phyloP scores from a whole-genome alignment of 495 filamentous ascomycete species.

The Cercophora scortea region DNA sequence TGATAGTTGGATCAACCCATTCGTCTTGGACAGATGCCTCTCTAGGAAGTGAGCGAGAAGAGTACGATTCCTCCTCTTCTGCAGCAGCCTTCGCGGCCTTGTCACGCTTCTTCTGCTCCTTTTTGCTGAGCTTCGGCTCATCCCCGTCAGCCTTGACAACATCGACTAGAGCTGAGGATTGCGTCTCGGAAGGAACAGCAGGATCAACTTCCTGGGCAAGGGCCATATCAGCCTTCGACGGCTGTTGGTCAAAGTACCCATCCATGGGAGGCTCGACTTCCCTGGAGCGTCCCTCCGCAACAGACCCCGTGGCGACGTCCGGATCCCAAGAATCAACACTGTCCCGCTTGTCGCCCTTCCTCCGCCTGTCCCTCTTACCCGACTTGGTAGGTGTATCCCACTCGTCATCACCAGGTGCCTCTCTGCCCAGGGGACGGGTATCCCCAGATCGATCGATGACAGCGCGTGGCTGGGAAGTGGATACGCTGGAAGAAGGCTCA shows the following conservation, averaged over 20 bases:
- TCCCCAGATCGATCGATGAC: slow-evolving; percentile 12
- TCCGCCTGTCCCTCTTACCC: slow-evolving; percentile 1
- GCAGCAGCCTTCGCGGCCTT: neutral
- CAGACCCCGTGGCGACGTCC: neutral
- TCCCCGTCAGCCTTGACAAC: neutral
- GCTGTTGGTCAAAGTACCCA: neutral
- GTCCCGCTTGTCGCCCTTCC: neutral
- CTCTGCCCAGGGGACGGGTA: slow-evolving; percentile 9
- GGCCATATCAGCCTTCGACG: too few relatives aligned
- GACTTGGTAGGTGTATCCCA: slow-evolving; percentile 9
- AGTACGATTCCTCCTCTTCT: neutral
- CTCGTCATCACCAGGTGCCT: slow-evolving; percentile 3
- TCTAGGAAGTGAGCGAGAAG: neutral
- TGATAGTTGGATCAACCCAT: slow-evolving; percentile 6
- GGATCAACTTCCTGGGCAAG: neutral
- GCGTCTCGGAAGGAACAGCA: too few relatives aligned
- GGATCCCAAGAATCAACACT: neutral
- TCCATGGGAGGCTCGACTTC: neutral
- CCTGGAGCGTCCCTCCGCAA: neutral
- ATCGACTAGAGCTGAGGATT: too few relatives aligned
- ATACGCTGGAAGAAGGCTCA: slow-evolving; percentile 1
- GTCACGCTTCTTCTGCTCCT: slow-evolving; percentile 16
- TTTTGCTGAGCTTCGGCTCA: slow-evolving; percentile 6
- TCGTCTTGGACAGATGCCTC: slow-evolving; percentile 15
- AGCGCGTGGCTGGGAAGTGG: neutral